Conservation (phyloP, 2,329 filamentous ascomycete species). For the Tolypocladium album region DNA sequence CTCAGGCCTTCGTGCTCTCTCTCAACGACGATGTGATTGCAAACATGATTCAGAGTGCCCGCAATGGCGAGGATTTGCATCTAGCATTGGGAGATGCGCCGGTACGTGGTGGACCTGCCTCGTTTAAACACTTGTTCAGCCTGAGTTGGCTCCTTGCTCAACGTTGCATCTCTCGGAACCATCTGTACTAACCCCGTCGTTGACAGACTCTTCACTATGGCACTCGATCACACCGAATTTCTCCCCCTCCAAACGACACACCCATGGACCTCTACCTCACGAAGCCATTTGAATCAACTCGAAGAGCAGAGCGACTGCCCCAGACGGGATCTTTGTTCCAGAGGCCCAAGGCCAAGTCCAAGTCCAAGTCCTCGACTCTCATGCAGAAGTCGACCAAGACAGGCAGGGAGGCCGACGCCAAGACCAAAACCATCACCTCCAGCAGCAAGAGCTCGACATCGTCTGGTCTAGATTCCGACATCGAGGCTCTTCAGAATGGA, state of each 20-base stretch:
- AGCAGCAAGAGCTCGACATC: slow-evolving; percentile 22
- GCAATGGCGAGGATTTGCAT: slow-evolving; percentile 44
- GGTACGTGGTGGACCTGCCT: slow-evolving; percentile 34
- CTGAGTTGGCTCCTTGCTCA: background rate
- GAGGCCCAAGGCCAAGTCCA: slow-evolving; percentile 25
- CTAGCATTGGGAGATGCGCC: slow-evolving; percentile 47
- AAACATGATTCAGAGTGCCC: slow-evolving; percentile 50
- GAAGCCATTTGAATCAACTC: slow-evolving; percentile 35
- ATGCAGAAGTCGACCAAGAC: slow-evolving; percentile 14
- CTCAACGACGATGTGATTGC: slow-evolving; percentile 48
- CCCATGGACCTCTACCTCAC: slow-evolving; percentile 48
- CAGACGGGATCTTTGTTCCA: slow-evolving; percentile 41
- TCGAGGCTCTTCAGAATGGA: slow-evolving; percentile 36
- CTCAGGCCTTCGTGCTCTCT: slow-evolving; percentile 47
- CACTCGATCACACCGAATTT: slow-evolving; percentile 35
- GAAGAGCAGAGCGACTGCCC: slow-evolving; percentile 36
- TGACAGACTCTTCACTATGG: slow-evolving; percentile 44
- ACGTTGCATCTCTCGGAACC: background rate
- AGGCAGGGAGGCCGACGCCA: slow-evolving; percentile 18
- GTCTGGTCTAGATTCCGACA: slow-evolving; percentile 35
- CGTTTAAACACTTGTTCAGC: background rate
- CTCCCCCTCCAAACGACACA: slow-evolving; percentile 31
- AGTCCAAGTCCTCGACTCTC: slow-evolving; percentile 15
- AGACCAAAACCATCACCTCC: slow-evolving; percentile 17
- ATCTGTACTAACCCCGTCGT: background rate